phyloP scores from a whole-genome alignment of 345 rosid species.

The Salix brachista region DNA sequence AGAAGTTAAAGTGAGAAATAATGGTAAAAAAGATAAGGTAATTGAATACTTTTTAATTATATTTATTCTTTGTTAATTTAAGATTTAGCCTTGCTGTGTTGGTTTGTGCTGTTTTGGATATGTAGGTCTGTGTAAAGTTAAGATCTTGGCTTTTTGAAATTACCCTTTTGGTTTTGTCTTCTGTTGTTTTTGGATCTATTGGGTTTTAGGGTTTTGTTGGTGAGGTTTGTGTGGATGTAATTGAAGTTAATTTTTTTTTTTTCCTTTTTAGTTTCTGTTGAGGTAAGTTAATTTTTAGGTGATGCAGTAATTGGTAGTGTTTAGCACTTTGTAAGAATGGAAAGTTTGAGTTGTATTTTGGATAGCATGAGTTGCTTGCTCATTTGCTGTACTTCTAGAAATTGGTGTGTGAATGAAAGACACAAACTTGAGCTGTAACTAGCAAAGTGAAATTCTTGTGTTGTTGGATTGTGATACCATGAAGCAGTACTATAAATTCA shows the following conservation, averaged over 20 bases:
- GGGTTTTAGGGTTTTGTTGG: not conserved
- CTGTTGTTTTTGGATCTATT: not conserved
- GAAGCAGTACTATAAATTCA: not conserved
- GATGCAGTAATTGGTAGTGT: not conserved
- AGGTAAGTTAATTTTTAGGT: not conserved
- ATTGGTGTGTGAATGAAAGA: not conserved
- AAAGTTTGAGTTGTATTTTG: not conserved
- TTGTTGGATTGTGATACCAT: not conserved
- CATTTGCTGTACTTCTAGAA: not conserved
- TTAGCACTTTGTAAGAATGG: not conserved
- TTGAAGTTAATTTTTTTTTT: not conserved
- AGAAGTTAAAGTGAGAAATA: conserved; percentile 47
- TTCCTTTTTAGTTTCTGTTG: not conserved
- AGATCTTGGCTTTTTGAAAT: not conserved
- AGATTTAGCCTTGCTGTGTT: not conserved
- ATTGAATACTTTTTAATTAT: not conserved
- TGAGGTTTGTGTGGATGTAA: not conserved
- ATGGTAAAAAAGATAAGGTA: conserved; percentile 79
- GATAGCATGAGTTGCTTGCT: not conserved
- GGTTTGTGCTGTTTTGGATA: not conserved
- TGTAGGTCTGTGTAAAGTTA: not conserved
- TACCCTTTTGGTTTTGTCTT: not conserved
- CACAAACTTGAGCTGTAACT: not conserved
- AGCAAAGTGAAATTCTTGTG: not conserved
- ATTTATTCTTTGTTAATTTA: not conserved